These are phyloP conservation scores for Populus trichocarpa DNA, from an alignment of 441 rosid species.

Conservation along the genomic window DNA sequence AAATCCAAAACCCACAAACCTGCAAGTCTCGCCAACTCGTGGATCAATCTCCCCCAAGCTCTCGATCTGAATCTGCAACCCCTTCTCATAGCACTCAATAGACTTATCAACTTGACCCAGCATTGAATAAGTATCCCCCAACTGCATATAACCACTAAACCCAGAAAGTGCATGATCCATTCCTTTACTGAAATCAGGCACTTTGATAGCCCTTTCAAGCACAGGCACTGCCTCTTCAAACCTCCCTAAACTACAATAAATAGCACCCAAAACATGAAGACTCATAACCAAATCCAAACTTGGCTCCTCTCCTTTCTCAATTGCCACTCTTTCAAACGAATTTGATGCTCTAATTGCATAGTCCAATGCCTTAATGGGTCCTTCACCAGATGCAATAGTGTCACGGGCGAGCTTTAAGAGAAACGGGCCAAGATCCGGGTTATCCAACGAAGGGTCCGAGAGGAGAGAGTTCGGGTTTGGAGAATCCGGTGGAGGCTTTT, in stretches of 20 bases:
- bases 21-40: conserved; percentile 98
- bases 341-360: conserved; percentile 85
- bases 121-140: conserved; percentile 95
- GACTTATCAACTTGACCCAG: conserved; percentile 89
- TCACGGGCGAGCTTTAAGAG: conserved; percentile 89
- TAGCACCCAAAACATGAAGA: conserved; percentile 87
- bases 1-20: conserved; percentile 35
- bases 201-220: conserved; percentile 72
- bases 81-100: conserved; percentile 77
- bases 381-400: conserved; percentile 90
- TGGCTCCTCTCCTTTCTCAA: conserved; percentile 50
- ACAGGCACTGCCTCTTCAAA: conserved; percentile 91
- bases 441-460: conserved; percentile 75
- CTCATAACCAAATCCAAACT: conserved; percentile 95
- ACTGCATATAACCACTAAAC: conserved; percentile 94
- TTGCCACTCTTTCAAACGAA: conserved; percentile 61
- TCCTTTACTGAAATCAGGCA: conserved; percentile 65
- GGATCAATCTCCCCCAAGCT: conserved; percentile 91
- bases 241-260: conserved; percentile 86
- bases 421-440: conserved; percentile 98
- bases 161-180: conserved; percentile 93
- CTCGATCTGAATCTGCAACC: conserved; percentile 92
- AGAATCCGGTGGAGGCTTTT: conserved; percentile 70
- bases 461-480: conserved; percentile 28
- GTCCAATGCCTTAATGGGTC: conserved; percentile 83